phyloP scores from a whole-genome alignment of 352 stramenopile species.

The Discostella stelligera region DNA sequence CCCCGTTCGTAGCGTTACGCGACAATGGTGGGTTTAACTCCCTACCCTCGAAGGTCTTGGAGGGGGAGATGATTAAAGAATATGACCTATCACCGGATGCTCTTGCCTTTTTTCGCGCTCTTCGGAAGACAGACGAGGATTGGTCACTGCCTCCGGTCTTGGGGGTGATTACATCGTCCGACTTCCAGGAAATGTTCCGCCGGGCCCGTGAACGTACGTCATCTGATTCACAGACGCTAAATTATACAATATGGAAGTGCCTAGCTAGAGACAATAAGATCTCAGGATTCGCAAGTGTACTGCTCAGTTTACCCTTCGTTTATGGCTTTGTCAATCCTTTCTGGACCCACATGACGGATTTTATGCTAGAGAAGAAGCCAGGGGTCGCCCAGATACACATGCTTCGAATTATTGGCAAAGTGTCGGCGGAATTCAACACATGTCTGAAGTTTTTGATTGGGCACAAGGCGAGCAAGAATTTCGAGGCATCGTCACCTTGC shows the following conservation, averaged over 20 bases:
- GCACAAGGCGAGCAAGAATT: conserved; percentile 6
- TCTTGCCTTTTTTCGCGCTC: not conserved
- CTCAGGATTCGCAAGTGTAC: not conserved
- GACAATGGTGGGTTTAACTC: not conserved
- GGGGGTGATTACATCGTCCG: not conserved
- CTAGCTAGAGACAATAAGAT: not conserved
- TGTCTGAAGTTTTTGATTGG: conserved; percentile 10
- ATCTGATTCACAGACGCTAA: not conserved
- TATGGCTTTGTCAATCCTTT: not conserved
- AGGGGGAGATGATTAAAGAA: not conserved
- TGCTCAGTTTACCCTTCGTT: conserved; percentile 9
- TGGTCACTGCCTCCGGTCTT: not conserved
- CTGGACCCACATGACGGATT: too few relatives aligned
- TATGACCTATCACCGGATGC: not conserved
- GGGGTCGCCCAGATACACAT: too few relatives aligned
- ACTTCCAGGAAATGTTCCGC: not conserved
- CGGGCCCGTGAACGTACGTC: not conserved
- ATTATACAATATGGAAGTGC: not conserved
- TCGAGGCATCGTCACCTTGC: conserved; percentile 1
- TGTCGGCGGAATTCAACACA: not conserved
- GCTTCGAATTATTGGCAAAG: too few relatives aligned
- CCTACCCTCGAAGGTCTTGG: not conserved
- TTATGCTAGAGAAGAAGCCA: too few relatives aligned
- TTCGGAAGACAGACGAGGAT: not conserved
- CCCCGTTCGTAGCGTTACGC: too few relatives aligned